Evolutionary conservation across 768 basidiomycete genomes (phyloP).

Genomic region (Russula lepida): DNA sequence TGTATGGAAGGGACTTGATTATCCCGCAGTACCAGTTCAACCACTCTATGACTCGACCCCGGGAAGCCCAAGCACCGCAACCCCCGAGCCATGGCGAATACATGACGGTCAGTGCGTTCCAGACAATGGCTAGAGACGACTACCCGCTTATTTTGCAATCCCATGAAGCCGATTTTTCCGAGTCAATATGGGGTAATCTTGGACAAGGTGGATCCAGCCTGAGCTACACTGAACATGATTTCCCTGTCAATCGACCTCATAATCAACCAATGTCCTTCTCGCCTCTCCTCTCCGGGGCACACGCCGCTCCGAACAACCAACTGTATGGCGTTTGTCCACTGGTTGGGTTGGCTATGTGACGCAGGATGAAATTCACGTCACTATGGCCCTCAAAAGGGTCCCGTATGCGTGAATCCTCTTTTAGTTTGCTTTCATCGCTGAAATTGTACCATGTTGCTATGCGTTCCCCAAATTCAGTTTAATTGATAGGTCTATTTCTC

Average conservation of each 20-base stretch:
- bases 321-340: neutral
- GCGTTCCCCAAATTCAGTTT: neutral
- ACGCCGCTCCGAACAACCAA: neutral
- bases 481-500: neutral
- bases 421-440: no score
- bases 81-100: neutral
- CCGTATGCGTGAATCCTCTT: neutral
- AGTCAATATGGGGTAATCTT: neutral
- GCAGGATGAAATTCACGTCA: neutral
- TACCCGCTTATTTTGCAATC: neutral
- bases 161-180: neutral
- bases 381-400: constrained; percentile 1
- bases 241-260: neutral
- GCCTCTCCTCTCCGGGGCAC: neutral
- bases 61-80: neutral
- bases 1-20: neutral
- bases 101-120: neutral
- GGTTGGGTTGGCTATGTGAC: neutral
- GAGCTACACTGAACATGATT: neutral
- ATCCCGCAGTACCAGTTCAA: neutral
- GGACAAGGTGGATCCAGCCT: neutral
- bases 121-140: neutral
- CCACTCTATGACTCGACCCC: neutral
- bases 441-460: neutral
- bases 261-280: neutral